Percentiles rank a stretch among this genome's conserved stretches.
These are phyloP conservation scores for Chromera velia DNA, from an alignment of 73 alveolate genomes.

Conservation along the genomic window DNA sequence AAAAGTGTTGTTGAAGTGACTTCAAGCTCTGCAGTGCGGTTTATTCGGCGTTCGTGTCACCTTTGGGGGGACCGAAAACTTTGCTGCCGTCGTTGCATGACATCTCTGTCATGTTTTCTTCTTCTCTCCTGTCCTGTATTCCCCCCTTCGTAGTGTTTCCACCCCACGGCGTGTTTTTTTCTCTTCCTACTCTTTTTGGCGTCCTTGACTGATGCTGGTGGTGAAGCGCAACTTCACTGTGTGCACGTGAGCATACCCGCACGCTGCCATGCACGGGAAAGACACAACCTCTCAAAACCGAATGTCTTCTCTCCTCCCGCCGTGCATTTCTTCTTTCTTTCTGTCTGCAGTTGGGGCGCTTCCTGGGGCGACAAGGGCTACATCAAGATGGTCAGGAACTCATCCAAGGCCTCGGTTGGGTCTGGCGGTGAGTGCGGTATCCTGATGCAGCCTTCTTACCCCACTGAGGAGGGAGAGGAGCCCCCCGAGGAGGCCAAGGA, in stretches of 20 bases:
- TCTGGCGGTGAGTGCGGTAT: constrained; percentile 41
- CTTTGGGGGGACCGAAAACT: no score
- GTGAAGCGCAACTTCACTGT: not conserved
- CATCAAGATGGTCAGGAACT: constrained; percentile 9
- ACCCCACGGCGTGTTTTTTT: no score
- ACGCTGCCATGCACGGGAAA: not conserved
- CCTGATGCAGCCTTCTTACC: constrained; percentile 33
- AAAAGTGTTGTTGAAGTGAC: no score
- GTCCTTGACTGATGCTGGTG: not conserved
- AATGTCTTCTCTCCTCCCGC: not conserved
- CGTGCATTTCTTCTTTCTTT: not conserved
- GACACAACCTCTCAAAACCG: not conserved
- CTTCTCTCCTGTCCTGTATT: no score
- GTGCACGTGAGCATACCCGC: not conserved
- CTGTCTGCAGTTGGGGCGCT: constrained; percentile 24
- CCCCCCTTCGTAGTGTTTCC: no score
- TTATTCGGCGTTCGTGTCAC: no score
- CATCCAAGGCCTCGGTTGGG: not conserved
- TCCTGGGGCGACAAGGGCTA: constrained; percentile 31
- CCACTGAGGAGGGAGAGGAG: constrained; percentile 6
- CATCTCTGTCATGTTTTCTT: no score
- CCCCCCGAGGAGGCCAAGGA: not conserved
- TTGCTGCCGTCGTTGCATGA: no score
- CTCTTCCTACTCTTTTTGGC: no score
- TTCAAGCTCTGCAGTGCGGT: no score